Conservation (phyloP, 208 protist genomes). For the Acanthamoeba sp. region DNA sequence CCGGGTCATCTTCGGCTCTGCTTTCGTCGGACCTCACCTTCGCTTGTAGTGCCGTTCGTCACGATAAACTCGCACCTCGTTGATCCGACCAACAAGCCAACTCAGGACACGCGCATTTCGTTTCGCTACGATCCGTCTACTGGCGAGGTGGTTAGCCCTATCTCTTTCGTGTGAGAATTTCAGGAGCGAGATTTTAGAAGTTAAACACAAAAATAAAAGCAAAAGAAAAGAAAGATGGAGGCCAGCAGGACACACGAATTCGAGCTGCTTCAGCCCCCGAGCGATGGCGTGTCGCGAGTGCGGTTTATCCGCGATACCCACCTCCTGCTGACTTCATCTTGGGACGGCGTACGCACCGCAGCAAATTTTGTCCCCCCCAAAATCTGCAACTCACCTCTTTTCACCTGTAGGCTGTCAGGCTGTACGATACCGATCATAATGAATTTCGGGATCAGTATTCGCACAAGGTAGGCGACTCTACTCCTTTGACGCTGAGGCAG, state of each 20-base stretch:
- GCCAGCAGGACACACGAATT: not conserved
- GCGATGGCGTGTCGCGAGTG: constrained; percentile 47
- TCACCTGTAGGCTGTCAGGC: not conserved
- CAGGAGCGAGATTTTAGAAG: too few relatives aligned
- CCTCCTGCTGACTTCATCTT: constrained; percentile 12
- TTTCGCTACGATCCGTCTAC: too few relatives aligned
- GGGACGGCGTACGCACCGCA: constrained; percentile 1
- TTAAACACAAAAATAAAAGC: not conserved
- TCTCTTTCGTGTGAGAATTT: too few relatives aligned
- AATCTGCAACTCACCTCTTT: not conserved
- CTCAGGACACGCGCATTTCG: too few relatives aligned
- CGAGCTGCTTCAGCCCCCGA: not conserved
- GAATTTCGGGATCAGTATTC: not conserved
- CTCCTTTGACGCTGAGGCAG: not conserved
- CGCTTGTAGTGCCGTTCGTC: too few relatives aligned
- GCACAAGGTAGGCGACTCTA: not conserved
- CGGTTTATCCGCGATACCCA: not conserved
- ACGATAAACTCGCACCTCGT: too few relatives aligned
- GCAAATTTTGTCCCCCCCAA: not conserved
- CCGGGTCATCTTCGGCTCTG: too few relatives aligned
- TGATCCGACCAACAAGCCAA: too few relatives aligned
- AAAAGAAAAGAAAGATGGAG: not conserved
- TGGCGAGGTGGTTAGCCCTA: too few relatives aligned
- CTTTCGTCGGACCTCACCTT: too few relatives aligned
- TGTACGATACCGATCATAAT: not conserved